Evolutionary conservation across 306 rosid species (phyloP).

Genomic region (Cicer yamashitae): DNA sequence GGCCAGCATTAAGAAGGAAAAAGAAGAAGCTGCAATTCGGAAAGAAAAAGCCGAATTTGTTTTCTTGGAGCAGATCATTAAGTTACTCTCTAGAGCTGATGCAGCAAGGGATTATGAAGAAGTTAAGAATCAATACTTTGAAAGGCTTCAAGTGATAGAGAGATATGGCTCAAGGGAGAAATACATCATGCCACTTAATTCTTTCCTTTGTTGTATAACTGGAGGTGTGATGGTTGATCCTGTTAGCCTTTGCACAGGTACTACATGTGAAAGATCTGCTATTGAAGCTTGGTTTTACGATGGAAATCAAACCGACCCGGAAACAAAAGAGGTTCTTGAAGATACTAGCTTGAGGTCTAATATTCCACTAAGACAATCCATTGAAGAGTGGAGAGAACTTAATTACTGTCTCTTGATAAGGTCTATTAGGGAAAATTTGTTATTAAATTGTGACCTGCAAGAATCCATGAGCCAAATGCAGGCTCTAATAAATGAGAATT

Average conservation of each 20-base stretch:
- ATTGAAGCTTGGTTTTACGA: constrained; percentile 62
- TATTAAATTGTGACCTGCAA: constrained; percentile 49
- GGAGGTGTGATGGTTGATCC: constrained; percentile 80
- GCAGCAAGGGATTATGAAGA: constrained; percentile 87
- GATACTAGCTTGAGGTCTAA: constrained; percentile 67
- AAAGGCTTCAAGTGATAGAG: constrained; percentile 68
- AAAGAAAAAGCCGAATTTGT: constrained; percentile 76
- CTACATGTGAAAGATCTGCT: constrained; percentile 85
- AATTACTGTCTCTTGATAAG: constrained; percentile 71
- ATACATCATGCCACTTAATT: constrained; percentile 60
- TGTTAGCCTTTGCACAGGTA: constrained; percentile 86
- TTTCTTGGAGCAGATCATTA: constrained; percentile 76
- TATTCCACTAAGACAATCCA: constrained; percentile 72
- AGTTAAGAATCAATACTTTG: constrained; percentile 69
- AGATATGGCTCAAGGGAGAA: constrained; percentile 60
- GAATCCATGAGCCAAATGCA: constrained; percentile 66
- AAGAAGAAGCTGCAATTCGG: constrained; percentile 72
- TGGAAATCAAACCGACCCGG: constrained; percentile 64
- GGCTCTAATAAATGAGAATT: constrained; percentile 65
- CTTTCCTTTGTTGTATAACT: constrained; percentile 66
- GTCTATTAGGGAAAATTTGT: constrained; percentile 57
- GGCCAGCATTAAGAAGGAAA: constrained; percentile 73
- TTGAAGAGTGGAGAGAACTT: constrained; percentile 87
- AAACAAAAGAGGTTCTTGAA: constrained; percentile 67
- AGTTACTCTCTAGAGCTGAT: constrained; percentile 83